Conservation (phyloP, 2,329 filamentous ascomycete species). For the Xylariaceae sp. region DNA sequence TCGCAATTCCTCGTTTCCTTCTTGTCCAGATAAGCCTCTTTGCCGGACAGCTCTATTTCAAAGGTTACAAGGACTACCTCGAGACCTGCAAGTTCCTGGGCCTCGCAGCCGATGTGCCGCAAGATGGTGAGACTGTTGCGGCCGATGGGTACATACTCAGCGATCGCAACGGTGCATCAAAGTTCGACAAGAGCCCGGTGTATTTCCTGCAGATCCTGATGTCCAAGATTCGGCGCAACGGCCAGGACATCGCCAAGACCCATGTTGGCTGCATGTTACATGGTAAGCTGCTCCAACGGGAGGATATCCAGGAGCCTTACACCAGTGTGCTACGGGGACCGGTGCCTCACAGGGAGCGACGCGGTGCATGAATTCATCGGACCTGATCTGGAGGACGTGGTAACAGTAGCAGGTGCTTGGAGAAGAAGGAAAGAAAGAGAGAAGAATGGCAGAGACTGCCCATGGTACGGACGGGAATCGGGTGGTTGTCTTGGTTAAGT, state of each 20-base stretch:
- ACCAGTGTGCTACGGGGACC: not conserved
- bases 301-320: not conserved
- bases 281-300: not conserved
- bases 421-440: too few species aligned
- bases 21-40: conserved; percentile 10
- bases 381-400: too few species aligned
- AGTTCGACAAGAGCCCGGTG: conserved; percentile 9
- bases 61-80: conserved; percentile 7
- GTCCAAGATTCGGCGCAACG: conserved; percentile 10
- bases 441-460: too few species aligned
- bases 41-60: conserved; percentile 15
- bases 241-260: conserved; percentile 11
- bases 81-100: conserved; percentile 10
- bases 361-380: too few species aligned
- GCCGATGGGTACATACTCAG: conserved; percentile 13
- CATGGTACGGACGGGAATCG: too few species aligned
- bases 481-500: too few species aligned
- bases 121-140: conserved; percentile 2
- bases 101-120: conserved; percentile 1
- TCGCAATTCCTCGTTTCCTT: not conserved
- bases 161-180: conserved; percentile 1
- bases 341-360: too few species aligned
- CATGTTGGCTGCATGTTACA: conserved; percentile 5
- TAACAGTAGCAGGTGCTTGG: too few species aligned
- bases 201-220: conserved; percentile 1